Evolutionary conservation across 108 stramenopile species (phyloP).

Genomic region (Chaetoceros tenuissimus): DNA sequence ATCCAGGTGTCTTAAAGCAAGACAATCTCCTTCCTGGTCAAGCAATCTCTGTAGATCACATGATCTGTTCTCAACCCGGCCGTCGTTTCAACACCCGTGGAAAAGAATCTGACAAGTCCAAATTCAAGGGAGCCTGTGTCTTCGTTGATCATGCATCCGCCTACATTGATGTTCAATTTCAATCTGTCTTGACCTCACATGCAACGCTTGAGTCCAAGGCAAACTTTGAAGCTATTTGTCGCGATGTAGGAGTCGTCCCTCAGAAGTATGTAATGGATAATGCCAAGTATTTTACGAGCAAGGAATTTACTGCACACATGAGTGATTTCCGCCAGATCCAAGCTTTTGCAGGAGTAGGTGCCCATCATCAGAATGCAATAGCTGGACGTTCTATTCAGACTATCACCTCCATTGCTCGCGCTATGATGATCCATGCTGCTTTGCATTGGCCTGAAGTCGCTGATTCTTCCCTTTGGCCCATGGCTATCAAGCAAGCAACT

Average conservation of each 20-base stretch:
- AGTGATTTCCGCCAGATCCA: not conserved
- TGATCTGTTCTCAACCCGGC: slow-evolving; percentile 11
- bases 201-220: slow-evolving; percentile 1
- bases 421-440: slow-evolving; percentile 22
- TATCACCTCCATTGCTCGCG: slow-evolving; percentile 8
- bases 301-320: slow-evolving; percentile 4
- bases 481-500: slow-evolving; percentile 13
- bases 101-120: slow-evolving; percentile 6
- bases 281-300: slow-evolving; percentile 9
- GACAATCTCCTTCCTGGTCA: slow-evolving; percentile 23
- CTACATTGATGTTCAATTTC: not conserved
- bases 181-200: not conserved
- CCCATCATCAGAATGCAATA: slow-evolving; percentile 16
- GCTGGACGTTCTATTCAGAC: slow-evolving; percentile 23
- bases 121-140: slow-evolving; percentile 17
- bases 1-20: not conserved
- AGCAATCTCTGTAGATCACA: slow-evolving; percentile 30
- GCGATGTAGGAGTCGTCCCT: not conserved
- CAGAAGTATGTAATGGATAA: slow-evolving; percentile 1
- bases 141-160: slow-evolving; percentile 22
- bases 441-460: slow-evolving; percentile 15
- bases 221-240: not conserved
- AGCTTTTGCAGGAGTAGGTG: slow-evolving; percentile 1
- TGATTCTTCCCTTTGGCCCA: slow-evolving; percentile 14
- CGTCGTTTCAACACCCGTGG: slow-evolving; percentile 16